Evolutionary conservation across 768 basidiomycete species (phyloP).

Genomic region (Suillus paluster): DNA sequence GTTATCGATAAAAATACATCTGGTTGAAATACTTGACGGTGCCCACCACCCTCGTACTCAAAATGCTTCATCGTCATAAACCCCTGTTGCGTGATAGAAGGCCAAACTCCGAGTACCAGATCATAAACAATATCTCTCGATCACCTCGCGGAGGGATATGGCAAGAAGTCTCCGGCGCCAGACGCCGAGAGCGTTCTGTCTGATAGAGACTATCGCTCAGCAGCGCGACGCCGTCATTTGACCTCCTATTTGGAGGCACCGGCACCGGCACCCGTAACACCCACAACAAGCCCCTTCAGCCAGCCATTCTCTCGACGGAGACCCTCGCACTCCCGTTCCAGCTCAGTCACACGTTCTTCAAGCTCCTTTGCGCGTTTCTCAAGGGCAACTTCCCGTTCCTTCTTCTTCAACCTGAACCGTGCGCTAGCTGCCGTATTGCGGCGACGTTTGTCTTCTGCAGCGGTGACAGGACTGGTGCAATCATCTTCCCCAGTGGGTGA

Average conservation of each 20-base stretch:
- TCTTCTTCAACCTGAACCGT: slow-evolving; percentile 94
- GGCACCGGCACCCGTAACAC: slow-evolving; percentile 62
- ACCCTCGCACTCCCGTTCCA: slow-evolving; percentile 91
- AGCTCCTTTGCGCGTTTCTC: slow-evolving; percentile 87
- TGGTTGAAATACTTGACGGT: background rate
- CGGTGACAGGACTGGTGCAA: slow-evolving; percentile 40
- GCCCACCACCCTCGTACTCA: background rate
- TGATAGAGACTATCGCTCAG: background rate
- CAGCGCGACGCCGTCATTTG: background rate
- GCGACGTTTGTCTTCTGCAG: slow-evolving; percentile 89
- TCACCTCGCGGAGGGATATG: slow-evolving; percentile 10
- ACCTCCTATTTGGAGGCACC: background rate
- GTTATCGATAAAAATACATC: slow-evolving; percentile 5
- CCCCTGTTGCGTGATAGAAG: background rate
- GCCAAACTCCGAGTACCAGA: background rate
- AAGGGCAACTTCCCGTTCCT: slow-evolving; percentile 89
- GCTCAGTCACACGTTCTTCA: slow-evolving; percentile 73
- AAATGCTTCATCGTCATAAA: background rate
- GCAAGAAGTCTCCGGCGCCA: background rate
- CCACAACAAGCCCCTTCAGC: slow-evolving; percentile 89
- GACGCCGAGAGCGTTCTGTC: background rate
- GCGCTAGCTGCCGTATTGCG: slow-evolving; percentile 93
- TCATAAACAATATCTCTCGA: background rate
- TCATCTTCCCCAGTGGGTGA: slow-evolving; percentile 32
- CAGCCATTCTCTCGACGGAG: slow-evolving; percentile 90